Base-by-base conservation (phyloP, 2,329 filamentous ascomycete genomes). In the Exophiala mesophila region DNA sequence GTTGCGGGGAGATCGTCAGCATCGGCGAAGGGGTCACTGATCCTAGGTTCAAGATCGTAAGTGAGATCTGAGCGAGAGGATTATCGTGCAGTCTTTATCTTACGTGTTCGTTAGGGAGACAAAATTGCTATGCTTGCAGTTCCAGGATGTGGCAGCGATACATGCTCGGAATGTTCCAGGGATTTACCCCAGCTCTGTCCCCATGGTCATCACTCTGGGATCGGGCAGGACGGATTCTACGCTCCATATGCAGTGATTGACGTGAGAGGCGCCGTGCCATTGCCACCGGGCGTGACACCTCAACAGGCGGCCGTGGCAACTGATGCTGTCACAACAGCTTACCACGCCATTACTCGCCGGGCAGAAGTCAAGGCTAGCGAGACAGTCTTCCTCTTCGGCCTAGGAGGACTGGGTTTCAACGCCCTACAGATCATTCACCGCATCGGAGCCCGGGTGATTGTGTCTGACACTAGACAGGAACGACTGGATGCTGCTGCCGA, bases 371-470 rank as follows among this genome's bases (percentile, higher is more conserved):
- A 61, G 32, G 42, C 51, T 1, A 40, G 56, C 1, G 63, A 68
- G 42, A 66, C 61, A 0, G 58, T 68, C 10, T 66, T 65, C 26
- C 55, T 69, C 5, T 68, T 65, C 43, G 65, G 65, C 1, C 59
- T 69, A 0, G 65, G 65, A 4, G 66, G 66, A 1, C 52, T 69
- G 2, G 66, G 66, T 1, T 65, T 68, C 38, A 68, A 69, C 44
- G 67, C 59, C 1, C 45, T 69, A 7, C 64, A 68, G 43, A 59
- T 65, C 12, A 54, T 75, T 24, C 69, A 68, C 42, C 61, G 73
- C 48, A 65, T 74, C 26, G 65, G 73, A 36, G 74, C 71, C 36
- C 65, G 72, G 39, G 50, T 62, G 17, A 55, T 66, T 20, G 56
- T 66, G 5, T 60, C 57, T 2, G 64, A 67, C 39, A 43, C 63